Percentiles rank a stretch among this genome's conserved stretches.
phyloP scores from a whole-genome alignment of 2,329 filamentous ascomycete species.

The Capronia epimyces region DNA sequence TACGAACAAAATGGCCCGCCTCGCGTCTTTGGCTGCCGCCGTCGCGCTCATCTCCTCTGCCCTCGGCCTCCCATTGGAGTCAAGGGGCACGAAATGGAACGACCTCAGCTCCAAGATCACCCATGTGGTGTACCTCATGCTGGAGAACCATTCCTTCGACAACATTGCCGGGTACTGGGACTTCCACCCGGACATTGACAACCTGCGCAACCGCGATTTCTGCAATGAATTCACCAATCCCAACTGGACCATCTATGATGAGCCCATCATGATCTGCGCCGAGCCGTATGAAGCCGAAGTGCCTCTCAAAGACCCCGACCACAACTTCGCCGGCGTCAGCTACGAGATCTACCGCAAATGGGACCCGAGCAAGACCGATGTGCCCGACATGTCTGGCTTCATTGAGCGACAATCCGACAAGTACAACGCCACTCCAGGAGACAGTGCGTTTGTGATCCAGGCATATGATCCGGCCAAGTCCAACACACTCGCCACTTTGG shows the following conservation, averaged over 20 bases:
- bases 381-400: conserved; percentile 21
- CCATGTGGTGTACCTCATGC: conserved; percentile 17
- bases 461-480: conserved; percentile 14
- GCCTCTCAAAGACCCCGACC: conserved; percentile 16
- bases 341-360: conserved; percentile 24
- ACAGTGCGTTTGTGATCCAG: conserved; percentile 21
- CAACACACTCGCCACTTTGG: conserved; percentile 9
- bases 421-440: conserved; percentile 20
- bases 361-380: conserved; percentile 14
- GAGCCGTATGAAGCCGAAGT: conserved; percentile 17
- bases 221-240: conserved; percentile 23
- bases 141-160: conserved; percentile 21
- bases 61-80: conserved; percentile 8
- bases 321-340: conserved; percentile 21
- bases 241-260: conserved; percentile 21
- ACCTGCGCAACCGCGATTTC: conserved; percentile 12
- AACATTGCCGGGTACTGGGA: conserved; percentile 23
- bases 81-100: conserved; percentile 9
- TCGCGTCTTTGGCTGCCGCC: conserved; percentile 8
- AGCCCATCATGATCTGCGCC: conserved; percentile 19
- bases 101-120: conserved; percentile 20
- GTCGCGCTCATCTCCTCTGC: conserved; percentile 12
- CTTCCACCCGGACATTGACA: conserved; percentile 17
- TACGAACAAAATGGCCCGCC: conserved; percentile 4
- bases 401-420: conserved; percentile 20